These are phyloP conservation scores for Daldinia concentrica DNA, from an alignment of 495 filamentous ascomycete species.

Conservation along the genomic window DNA sequence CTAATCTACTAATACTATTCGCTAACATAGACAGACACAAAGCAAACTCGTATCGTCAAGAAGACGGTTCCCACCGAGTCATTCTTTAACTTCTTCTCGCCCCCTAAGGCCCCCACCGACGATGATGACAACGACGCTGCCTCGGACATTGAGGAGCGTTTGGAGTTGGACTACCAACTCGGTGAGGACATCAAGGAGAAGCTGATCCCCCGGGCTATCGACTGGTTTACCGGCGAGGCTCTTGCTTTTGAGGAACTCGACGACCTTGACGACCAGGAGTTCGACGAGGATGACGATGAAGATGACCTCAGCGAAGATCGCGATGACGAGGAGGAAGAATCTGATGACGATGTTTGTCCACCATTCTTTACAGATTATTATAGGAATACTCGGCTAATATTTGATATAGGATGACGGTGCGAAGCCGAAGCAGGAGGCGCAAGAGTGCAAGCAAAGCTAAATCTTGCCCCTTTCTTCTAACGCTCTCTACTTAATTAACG, in stretches of 20 bases:
- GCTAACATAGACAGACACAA: slow-evolving; percentile 75
- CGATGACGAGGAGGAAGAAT: slow-evolving; percentile 85
- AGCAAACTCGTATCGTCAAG: slow-evolving; percentile 98
- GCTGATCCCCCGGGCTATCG: slow-evolving; percentile 96
- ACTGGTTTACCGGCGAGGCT: slow-evolving; percentile 99
- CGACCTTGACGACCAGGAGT: slow-evolving; percentile 85
- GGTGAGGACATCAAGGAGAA: slow-evolving; percentile 99
- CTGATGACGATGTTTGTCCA: slow-evolving; percentile 87
- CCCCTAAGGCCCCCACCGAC: slow-evolving; percentile 83
- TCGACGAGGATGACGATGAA: slow-evolving; percentile 92
- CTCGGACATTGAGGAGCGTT: slow-evolving; percentile 93
- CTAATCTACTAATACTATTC: slow-evolving; percentile 31
- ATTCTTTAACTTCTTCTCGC: slow-evolving; percentile 99
- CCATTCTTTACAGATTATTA: slow-evolving; percentile 9
- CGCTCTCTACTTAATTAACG: slow-evolving; percentile 29
- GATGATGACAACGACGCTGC: slow-evolving; percentile 79
- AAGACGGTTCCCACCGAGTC: slow-evolving; percentile 98
- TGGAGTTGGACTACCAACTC: slow-evolving; percentile 98
- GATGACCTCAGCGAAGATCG: slow-evolving; percentile 84
- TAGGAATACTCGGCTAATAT: slow-evolving; percentile 44
- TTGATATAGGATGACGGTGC: slow-evolving; percentile 81
- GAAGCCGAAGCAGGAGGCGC: slow-evolving; percentile 98
- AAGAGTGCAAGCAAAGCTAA: slow-evolving; percentile 99
- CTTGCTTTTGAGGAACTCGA: slow-evolving; percentile 95
- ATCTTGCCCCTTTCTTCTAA: slow-evolving; percentile 32